Percentiles rank a stretch among this genome's conserved stretches.
These are phyloP conservation scores for Penicillium daleae DNA, from an alignment of 495 filamentous ascomycete genomes.

Conservation along the genomic window DNA sequence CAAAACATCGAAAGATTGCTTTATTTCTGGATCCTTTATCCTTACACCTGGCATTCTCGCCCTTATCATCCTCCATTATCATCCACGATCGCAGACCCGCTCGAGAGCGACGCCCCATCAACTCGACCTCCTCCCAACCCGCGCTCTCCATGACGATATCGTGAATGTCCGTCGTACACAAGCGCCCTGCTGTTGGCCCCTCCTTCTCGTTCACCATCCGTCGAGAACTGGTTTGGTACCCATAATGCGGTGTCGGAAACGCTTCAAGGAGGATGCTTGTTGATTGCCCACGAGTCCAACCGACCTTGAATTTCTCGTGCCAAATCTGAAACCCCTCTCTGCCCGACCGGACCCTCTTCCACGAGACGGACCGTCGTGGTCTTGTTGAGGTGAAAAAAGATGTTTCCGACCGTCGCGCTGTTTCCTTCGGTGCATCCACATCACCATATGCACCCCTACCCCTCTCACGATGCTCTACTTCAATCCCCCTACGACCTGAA, in stretches of 20 bases:
- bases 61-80: neutral
- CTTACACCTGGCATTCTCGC: conserved; percentile 18
- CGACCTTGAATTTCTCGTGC: conserved; percentile 25
- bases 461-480: conserved; percentile 33
- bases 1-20: conserved; percentile 15
- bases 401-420: conserved; percentile 52
- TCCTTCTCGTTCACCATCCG: conserved; percentile 4
- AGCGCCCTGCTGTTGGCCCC: neutral
- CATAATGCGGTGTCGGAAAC: conserved; percentile 58
- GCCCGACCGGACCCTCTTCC: conserved; percentile 11
- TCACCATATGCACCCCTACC: conserved; percentile 45
- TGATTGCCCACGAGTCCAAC: conserved; percentile 39
- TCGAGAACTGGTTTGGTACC: conserved; percentile 30
- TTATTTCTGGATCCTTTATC: conserved; percentile 29
- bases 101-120: neutral
- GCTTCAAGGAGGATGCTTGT: conserved; percentile 52
- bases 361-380: conserved; percentile 23
- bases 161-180: conserved; percentile 8
- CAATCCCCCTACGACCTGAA: conserved; percentile 38
- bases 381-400: conserved; percentile 34
- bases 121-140: neutral
- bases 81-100: conserved; percentile 5
- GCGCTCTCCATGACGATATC: conserved; percentile 26
- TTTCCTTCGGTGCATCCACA: conserved; percentile 52
- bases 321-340: conserved; percentile 6